Evolutionary conservation across 305 asterid genomes (phyloP).

Genomic region (Striga hermonthica): DNA sequence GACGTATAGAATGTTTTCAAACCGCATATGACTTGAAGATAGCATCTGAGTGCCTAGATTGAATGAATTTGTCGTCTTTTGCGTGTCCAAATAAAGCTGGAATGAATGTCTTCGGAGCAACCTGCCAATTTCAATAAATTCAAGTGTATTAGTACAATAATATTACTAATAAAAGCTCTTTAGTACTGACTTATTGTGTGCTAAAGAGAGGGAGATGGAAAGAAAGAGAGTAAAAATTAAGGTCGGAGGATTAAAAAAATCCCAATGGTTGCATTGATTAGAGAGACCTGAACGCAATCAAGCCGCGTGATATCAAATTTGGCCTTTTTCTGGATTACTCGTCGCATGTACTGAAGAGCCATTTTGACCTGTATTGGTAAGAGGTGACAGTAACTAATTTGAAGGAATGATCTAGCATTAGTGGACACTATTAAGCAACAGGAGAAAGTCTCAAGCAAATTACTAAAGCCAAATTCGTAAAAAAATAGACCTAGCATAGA

Average conservation of each 20-base stretch:
- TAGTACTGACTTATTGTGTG: too few species aligned
- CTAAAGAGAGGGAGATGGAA: too few species aligned
- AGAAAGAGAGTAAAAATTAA: too few species aligned
- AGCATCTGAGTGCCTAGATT: constrained; percentile 75
- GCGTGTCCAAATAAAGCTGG: constrained; percentile 97
- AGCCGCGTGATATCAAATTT: constrained; percentile 85
- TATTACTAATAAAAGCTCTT: neutral
- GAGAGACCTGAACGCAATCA: constrained; percentile 66
- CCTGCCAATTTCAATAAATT: constrained; percentile 48
- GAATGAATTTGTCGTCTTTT: constrained; percentile 87
- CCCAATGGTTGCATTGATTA: constrained; percentile 7
- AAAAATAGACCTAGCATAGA: too few species aligned
- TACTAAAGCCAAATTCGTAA: too few species aligned
- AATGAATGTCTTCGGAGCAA: constrained; percentile 84
- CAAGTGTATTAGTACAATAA: constrained; percentile 30
- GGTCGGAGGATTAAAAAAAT: too few species aligned
- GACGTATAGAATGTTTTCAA: constrained; percentile 31
- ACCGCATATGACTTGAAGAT: constrained; percentile 80
- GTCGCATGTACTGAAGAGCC: constrained; percentile 94
- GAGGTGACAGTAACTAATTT: constrained; percentile 23
- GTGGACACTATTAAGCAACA: too few species aligned
- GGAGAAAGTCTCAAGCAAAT: too few species aligned
- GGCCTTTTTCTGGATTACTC: constrained; percentile 88
- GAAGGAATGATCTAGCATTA: constrained; percentile 8
- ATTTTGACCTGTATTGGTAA: constrained; percentile 61